Conservation (phyloP, 495 filamentous ascomycete genomes). For the Geopyxis carbonaria region DNA sequence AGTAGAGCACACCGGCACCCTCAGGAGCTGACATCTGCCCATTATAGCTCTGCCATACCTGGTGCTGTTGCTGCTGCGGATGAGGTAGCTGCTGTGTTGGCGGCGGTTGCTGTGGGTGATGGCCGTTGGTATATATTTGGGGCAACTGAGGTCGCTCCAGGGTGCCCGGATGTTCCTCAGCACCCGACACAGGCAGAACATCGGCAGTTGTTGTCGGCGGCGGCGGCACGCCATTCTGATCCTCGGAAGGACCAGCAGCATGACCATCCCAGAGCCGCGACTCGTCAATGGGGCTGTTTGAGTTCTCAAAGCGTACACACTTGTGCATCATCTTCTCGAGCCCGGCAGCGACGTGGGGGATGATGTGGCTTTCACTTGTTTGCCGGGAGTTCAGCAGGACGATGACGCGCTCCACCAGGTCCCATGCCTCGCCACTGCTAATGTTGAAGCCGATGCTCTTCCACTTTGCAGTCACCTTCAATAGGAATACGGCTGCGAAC, state of each 20-base stretch:
- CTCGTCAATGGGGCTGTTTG: conserved; percentile 20
- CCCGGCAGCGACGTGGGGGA: conserved; percentile 36
- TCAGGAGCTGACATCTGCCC: neutral
- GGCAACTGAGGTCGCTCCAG: neutral
- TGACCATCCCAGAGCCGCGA: conserved; percentile 17
- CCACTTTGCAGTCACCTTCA: conserved; percentile 41
- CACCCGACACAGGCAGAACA: too few relatives aligned
- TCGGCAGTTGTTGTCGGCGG: too few relatives aligned
- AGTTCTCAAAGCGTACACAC: conserved; percentile 19
- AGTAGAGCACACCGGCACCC: conserved; percentile 13
- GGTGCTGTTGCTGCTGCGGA: conserved; percentile 1
- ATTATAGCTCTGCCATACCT: conserved; percentile 9
- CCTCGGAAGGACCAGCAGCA: too few relatives aligned
- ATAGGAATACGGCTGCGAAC: conserved; percentile 39
- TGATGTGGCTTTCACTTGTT: conserved; percentile 37
- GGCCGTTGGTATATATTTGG: neutral
- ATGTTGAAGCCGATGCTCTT: conserved; percentile 31
- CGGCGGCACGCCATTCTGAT: too few relatives aligned
- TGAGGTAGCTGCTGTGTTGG: neutral
- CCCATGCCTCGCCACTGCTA: conserved; percentile 32
- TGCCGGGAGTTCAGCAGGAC: conserved; percentile 36
- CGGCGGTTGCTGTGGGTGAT: conserved; percentile 2
- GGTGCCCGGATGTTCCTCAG: neutral
- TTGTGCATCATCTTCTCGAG: conserved; percentile 32
- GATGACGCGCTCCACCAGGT: conserved; percentile 34